phyloP scores from a whole-genome alignment of 2,329 filamentous ascomycete genomes.

The Cytospora schulzeri region DNA sequence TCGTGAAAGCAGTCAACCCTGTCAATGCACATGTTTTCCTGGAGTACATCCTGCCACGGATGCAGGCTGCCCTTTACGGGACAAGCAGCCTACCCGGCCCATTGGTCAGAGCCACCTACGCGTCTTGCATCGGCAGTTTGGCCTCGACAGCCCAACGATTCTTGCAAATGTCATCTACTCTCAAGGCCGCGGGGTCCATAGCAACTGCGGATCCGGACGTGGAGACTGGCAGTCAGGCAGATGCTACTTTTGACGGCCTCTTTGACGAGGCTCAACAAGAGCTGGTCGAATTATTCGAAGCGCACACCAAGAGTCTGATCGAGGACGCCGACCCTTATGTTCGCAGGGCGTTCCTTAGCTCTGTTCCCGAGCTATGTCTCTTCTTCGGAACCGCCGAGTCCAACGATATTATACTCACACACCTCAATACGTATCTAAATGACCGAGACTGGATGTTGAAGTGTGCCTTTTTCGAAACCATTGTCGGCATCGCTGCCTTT shows the following conservation, averaged over 20 bases:
- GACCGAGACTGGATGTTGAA: slow-evolving; percentile 96
- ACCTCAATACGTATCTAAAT: slow-evolving; percentile 96
- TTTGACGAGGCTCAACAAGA: slow-evolving; percentile 88
- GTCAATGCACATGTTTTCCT: slow-evolving; percentile 71
- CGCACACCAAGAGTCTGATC: slow-evolving; percentile 84
- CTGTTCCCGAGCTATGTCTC: slow-evolving; percentile 87
- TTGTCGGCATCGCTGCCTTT: slow-evolving; percentile 89
- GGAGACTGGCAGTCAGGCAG: slow-evolving; percentile 68
- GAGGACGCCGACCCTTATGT: slow-evolving; percentile 86
- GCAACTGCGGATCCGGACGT: slow-evolving; percentile 76
- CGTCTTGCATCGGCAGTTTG: slow-evolving; percentile 85
- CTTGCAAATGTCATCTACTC: slow-evolving; percentile 85
- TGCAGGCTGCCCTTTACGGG: slow-evolving; percentile 56
- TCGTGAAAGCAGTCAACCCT: slow-evolving; percentile 85
- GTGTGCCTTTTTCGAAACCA: slow-evolving; percentile 93
- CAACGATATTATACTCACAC: slow-evolving; percentile 93
- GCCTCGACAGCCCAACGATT: slow-evolving; percentile 84
- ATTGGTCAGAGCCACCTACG: slow-evolving; percentile 86
- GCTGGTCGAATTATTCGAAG: slow-evolving; percentile 80
- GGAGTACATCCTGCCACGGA: slow-evolving; percentile 67
- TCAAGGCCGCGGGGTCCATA: slow-evolving; percentile 81
- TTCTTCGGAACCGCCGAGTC: slow-evolving; percentile 92
- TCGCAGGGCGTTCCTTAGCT: slow-evolving; percentile 85
- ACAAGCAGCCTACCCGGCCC: slow-evolving; percentile 59
- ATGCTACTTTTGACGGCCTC: slow-evolving; percentile 75